Conservation (phyloP, 805 yeast species). For the Lipomyces yamadae region DNA sequence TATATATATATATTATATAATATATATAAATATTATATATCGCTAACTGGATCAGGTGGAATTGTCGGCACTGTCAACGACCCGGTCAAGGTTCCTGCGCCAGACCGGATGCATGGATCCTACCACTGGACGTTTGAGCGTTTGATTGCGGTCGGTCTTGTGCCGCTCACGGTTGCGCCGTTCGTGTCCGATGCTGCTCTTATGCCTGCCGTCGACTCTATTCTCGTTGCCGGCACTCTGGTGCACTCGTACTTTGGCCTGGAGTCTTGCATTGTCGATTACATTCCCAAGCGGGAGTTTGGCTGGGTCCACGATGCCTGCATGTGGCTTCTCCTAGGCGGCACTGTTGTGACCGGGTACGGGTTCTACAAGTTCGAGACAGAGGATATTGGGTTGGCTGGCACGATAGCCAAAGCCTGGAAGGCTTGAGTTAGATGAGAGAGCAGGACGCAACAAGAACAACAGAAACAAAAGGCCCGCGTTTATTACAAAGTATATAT, state of each 20-base stretch:
- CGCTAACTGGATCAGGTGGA: slow-evolving; percentile 71
- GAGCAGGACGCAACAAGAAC: too few species aligned
- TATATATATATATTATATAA: not conserved
- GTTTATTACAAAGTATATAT: too few species aligned
- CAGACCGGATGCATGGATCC: slow-evolving; percentile 74
- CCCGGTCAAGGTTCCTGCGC: slow-evolving; percentile 70
- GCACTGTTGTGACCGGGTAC: slow-evolving; percentile 69
- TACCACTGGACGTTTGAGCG: slow-evolving; percentile 94
- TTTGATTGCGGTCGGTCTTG: slow-evolving; percentile 65
- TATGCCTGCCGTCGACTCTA: slow-evolving; percentile 72
- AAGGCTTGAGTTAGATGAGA: slow-evolving; percentile 46
- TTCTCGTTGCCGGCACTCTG: slow-evolving; percentile 66
- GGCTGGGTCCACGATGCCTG: slow-evolving; percentile 77
- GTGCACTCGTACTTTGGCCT: slow-evolving; percentile 86
- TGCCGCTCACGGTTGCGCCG: slow-evolving; percentile 79
- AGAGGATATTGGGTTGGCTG: slow-evolving; percentile 76
- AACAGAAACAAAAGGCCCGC: too few species aligned
- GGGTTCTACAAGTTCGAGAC: slow-evolving; percentile 82
- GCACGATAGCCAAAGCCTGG: slow-evolving; percentile 70
- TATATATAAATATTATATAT: not conserved
- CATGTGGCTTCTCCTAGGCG: slow-evolving; percentile 67
- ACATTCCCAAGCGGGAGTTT: slow-evolving; percentile 84
- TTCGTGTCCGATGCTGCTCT: slow-evolving; percentile 72
- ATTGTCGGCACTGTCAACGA: slow-evolving; percentile 94
- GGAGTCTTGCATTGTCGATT: slow-evolving; percentile 89